phyloP scores from a whole-genome alignment of 2,329 filamentous ascomycete species.

The Ambrosiella beaveri region DNA sequence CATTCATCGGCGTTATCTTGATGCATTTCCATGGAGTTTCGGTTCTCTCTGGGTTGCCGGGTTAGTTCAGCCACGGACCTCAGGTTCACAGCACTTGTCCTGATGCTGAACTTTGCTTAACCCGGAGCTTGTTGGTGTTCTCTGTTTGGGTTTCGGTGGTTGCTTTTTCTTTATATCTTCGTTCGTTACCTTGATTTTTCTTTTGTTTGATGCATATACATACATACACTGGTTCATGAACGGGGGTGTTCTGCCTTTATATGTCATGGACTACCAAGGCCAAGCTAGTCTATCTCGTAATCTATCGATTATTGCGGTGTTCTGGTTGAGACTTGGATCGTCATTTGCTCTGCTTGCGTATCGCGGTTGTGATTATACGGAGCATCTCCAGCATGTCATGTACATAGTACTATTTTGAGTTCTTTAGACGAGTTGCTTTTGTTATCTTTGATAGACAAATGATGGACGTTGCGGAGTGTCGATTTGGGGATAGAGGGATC shows the following conservation, averaged over 20 bases:
- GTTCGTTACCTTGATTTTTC: not conserved
- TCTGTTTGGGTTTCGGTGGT: not conserved
- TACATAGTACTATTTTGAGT: not conserved
- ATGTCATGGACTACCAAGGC: too few species aligned
- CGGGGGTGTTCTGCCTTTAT: too few species aligned
- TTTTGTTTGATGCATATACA: too few species aligned
- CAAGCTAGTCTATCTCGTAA: too few species aligned
- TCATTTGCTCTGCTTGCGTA: too few species aligned
- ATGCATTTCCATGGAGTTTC: conserved; percentile 1
- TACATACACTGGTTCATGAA: too few species aligned
- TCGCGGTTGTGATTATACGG: too few species aligned
- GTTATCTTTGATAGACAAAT: not conserved
- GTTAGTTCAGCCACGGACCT: not conserved
- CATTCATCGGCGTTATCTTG: not conserved
- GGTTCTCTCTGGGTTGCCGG: not conserved
- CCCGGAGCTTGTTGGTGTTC: not conserved
- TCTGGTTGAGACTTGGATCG: too few species aligned
- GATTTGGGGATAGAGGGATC: not conserved
- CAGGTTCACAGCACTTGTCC: not conserved
- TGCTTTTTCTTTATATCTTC: not conserved
- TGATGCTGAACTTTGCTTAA: not conserved
- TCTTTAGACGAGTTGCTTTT: not conserved
- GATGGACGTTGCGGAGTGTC: not conserved
- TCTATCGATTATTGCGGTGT: too few species aligned
- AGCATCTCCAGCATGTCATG: not conserved